Base-by-base conservation (phyloP, 2,329 filamentous ascomycete genomes). In the Aspergillus sp. region DNA sequence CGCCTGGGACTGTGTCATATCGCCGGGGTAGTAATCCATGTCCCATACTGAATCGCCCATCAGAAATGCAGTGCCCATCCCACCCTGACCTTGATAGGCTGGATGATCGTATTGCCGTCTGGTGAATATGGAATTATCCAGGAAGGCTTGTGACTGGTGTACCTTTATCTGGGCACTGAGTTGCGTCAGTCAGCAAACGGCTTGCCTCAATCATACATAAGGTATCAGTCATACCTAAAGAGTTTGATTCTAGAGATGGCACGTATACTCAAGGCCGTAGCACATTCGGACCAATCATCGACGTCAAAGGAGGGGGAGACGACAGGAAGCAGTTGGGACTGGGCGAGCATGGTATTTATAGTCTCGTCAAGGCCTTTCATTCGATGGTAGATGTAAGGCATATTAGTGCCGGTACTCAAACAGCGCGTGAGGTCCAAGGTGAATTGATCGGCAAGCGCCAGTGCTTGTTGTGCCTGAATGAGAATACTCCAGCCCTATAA, bases 91-190 rank as follows among this genome's bases (percentile, higher is more conserved):
- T 57, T 14, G 52, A 49, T 14, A 54, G 50, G 9, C 58, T 17
- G 48, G 49, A 38, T 77, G 64, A 52, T 77, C 75, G 57, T 74
- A 77, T 49, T 77, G 74, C 34, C 67, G 69, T 51, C 75, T 73
- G 17, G 74, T 68, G 55, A 77, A 77, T 11, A 77, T 69, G 1
- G 75, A 73, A 10, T 75, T 72, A 50, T 77, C 74, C 16, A 69
- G 72, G 53, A 77, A 77, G 13, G 75, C 75, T 40, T 72, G 64
- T 50, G 76, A 76, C 17, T 75, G 71, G 52, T 77, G 74, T 1
- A 71, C 64, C 60, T 77, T 77, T 25, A 77, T 76, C 57, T 73
- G 71, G 7, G 75, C 72, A 58, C 75, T 77, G 7, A 21, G 44
- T 5, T 48, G 34, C 14, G n/a, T 61, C 52, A 54, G 45, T 53